Evolutionary conservation across 768 basidiomycete species (phyloP).

Genomic region (Sutorius australiensis): DNA sequence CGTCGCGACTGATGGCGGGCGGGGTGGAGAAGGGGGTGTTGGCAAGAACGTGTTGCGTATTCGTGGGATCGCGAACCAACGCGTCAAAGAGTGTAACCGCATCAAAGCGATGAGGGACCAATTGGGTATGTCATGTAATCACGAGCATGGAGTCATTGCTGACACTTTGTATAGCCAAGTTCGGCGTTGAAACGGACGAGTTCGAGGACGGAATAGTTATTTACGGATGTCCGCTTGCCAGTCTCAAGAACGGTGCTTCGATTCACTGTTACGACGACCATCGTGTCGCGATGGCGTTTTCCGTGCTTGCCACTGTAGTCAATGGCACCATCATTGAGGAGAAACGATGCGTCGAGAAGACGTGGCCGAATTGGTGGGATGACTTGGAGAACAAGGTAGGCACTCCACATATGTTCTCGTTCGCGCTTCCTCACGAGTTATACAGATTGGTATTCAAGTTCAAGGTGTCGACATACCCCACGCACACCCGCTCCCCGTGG

Average conservation of each 20-base stretch:
- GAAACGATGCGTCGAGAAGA: constrained; percentile 98
- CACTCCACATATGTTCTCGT: background rate
- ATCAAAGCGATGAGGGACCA: constrained; percentile 97
- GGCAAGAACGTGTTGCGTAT: constrained; percentile 65
- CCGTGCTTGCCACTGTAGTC: constrained; percentile 75
- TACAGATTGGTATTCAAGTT: constrained; percentile 82
- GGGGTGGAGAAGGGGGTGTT: constrained; percentile 29
- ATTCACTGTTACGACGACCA: constrained; percentile 98
- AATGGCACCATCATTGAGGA: constrained; percentile 83
- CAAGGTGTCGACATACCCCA: constrained; percentile 75
- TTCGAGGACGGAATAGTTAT: constrained; percentile 91
- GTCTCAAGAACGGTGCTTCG: constrained; percentile 65
- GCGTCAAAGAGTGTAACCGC: constrained; percentile 97
- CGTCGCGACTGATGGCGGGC: constrained; percentile 60
- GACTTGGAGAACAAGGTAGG: constrained; percentile 90
- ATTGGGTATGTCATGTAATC: constrained; percentile 57
- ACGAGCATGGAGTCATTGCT: background rate
- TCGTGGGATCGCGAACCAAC: constrained; percentile 92
- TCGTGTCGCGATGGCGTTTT: constrained; percentile 98
- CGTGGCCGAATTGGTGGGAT: constrained; percentile 99
- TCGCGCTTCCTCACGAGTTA: background rate
- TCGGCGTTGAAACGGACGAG: constrained; percentile 89
- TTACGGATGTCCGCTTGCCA: constrained; percentile 64
- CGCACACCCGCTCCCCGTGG: constrained; percentile 30
- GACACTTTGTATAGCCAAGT: constrained; percentile 61